Base-by-base conservation (phyloP, 805 yeast species). In the Metschnikowia cubensis region DNA sequence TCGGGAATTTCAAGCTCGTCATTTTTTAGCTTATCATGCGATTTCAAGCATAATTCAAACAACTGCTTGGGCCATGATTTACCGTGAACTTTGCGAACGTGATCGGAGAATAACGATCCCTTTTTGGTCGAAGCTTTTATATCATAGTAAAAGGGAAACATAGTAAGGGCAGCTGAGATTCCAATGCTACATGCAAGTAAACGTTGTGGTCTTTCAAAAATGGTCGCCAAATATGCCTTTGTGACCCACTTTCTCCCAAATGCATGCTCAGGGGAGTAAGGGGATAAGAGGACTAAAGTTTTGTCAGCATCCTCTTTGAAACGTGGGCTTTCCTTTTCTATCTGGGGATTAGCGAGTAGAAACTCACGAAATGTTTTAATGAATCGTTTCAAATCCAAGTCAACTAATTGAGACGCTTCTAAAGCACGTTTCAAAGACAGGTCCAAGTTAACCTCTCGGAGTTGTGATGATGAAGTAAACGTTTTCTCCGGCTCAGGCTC, bases 171-270 rank as follows among this genome's bases (percentile, higher is more conserved):
- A 2, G 90, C 84, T 0, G 89, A 79, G 21, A 88, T 77, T 0
- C 96, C 96, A 51, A 88, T 70, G n/a, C 89, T 82, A 7, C 84
- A 74, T 0, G 96, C 94, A 48, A 84, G 72, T 42, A 88, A 67
- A 31, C 96, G 71, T 64, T 88, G 91, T 1, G 96, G 96, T 41
- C 92, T 70, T 66, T 88, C 96, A 22, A 88, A 92, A 34, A 88
- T 84, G 0, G 90, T 80, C 15, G 84, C 70, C 39, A 78, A 65
- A 58, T 85, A 84, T 1, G 81, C 65, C 61, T 84, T 86, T 6
- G 87, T 70, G 2, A 83, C 89, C 96, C 96, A 88, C 29, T 72
- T 71, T 35, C 96, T 74, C 4, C 88, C 83, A 63, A 86, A 89
- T 0, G 80, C 80, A 67, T 88, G 96, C 53, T 81, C 79, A 32